phyloP scores from a whole-genome alignment of 345 rosid species.

The Firmiana major region DNA sequence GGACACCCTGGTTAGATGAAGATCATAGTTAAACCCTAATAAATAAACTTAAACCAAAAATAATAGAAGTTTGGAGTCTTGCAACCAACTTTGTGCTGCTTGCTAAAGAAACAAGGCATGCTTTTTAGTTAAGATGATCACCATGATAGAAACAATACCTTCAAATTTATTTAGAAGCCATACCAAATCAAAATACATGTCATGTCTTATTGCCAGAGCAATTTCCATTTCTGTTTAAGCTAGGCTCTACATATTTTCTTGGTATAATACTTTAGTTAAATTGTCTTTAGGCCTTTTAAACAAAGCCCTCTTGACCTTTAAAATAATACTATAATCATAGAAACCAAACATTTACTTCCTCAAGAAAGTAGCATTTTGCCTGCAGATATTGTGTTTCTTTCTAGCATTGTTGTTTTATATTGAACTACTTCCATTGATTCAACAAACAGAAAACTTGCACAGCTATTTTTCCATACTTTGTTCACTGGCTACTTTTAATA shows the following conservation, averaged over 20 bases:
- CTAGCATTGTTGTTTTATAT: not conserved
- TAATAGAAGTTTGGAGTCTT: not conserved
- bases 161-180: not conserved
- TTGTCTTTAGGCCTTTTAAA: not conserved
- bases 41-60: not conserved
- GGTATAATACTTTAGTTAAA: not conserved
- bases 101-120: not conserved
- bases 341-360: not conserved
- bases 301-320: not conserved
- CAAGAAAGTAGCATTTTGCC: not conserved
- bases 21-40: constrained; percentile 14
- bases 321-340: not conserved
- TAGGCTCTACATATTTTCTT: not conserved
- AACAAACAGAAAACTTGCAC: not conserved
- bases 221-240: not conserved
- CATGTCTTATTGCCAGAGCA: not conserved
- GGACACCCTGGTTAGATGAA: constrained; percentile 69
- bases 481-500: not conserved
- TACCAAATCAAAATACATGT: not conserved
- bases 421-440: not conserved
- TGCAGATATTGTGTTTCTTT: not conserved
- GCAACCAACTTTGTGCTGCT: not conserved
- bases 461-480: not conserved
- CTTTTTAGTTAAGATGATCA: not conserved
- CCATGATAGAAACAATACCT: not conserved